Conservation (phyloP, 2,329 filamentous ascomycete species). For the Verticillium nubilum region DNA sequence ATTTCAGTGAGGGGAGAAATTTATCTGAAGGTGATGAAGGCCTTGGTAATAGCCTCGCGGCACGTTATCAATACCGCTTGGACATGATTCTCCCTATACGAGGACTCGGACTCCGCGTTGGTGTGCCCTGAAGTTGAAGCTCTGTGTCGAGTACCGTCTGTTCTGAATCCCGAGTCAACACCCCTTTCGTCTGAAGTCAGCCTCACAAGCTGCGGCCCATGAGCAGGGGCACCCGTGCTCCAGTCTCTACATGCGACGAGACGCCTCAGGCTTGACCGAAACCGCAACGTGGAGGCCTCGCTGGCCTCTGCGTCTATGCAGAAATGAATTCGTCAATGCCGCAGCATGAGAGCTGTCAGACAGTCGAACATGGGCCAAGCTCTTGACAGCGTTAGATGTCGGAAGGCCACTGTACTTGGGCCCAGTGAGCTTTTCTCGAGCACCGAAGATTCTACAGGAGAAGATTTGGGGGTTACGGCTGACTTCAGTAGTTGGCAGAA, state of each 20-base stretch:
- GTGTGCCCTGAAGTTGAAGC: neutral
- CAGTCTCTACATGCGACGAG: neutral
- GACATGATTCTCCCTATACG: neutral
- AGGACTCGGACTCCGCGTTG: neutral
- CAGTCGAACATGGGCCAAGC: neutral
- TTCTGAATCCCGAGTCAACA: neutral
- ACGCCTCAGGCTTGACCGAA: neutral
- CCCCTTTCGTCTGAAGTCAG: neutral
- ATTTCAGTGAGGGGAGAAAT: no score
- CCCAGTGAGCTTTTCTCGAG: no score
- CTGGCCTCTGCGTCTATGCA: neutral
- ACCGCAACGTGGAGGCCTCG: neutral
- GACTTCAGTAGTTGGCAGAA: no score
- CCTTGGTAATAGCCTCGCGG: no score
- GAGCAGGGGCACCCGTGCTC: neutral
- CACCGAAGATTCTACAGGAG: no score
- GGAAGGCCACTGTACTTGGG: no score
- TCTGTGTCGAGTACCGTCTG: neutral
- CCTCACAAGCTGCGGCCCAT: neutral
- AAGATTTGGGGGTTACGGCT: no score
- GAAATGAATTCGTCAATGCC: neutral
- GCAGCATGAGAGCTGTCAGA: no score
- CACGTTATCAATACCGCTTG: no score
- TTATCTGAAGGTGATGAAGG: no score
- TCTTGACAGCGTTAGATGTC: no score